Percentiles rank a stretch among this genome's conserved stretches.
These are phyloP conservation scores for Fulvia fulva DNA, from an alignment of 2,329 filamentous ascomycete species.

Conservation along the genomic window DNA sequence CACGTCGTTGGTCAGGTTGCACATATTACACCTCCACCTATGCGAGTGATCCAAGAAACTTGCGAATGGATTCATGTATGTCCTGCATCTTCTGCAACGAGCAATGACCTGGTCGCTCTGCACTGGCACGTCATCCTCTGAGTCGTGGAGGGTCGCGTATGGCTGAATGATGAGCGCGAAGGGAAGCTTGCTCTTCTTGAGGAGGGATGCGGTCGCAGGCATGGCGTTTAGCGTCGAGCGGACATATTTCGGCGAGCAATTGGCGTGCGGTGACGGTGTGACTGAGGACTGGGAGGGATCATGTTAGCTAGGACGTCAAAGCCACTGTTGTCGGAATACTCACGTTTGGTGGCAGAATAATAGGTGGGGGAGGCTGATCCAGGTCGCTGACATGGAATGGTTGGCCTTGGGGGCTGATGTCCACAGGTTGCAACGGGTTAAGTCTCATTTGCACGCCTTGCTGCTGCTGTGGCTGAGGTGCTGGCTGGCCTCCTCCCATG, in stretches of 20 bases:
- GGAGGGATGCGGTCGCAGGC: conserved; percentile 82
- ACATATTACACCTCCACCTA: conserved; percentile 99
- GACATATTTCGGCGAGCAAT: conserved; percentile 90
- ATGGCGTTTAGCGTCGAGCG: conserved; percentile 93
- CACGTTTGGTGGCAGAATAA: conserved; percentile 88
- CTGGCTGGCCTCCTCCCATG: conserved; percentile 49
- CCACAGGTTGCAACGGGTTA: conserved; percentile 89
- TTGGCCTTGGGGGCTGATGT: conserved; percentile 70
- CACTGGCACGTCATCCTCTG: conserved; percentile 84
- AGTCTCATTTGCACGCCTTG: conserved; percentile 51
- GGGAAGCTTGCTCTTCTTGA: conserved; percentile 95
- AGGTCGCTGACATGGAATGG: conserved; percentile 93
- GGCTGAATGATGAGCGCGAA: conserved; percentile 96
- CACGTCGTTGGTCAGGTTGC: conserved; percentile 95
- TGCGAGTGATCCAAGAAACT: conserved; percentile 96
- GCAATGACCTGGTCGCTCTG: conserved; percentile 97
- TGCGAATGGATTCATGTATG: conserved; percentile 97
- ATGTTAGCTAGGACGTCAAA: conserved; percentile 4
- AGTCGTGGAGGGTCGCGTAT: conserved; percentile 86
- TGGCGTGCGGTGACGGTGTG: conserved; percentile 84
- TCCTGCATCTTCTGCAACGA: conserved; percentile 88
- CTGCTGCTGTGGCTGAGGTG: conserved; percentile 49
- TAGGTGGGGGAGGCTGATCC: conserved; percentile 84
- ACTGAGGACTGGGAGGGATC: conserved; percentile 66
- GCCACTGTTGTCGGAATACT: conserved; percentile 37